Percentiles rank a stretch among this genome's conserved stretches.
Conservation (phyloP, 2,329 filamentous ascomycete genomes). For the Mariannaea sp. region DNA sequence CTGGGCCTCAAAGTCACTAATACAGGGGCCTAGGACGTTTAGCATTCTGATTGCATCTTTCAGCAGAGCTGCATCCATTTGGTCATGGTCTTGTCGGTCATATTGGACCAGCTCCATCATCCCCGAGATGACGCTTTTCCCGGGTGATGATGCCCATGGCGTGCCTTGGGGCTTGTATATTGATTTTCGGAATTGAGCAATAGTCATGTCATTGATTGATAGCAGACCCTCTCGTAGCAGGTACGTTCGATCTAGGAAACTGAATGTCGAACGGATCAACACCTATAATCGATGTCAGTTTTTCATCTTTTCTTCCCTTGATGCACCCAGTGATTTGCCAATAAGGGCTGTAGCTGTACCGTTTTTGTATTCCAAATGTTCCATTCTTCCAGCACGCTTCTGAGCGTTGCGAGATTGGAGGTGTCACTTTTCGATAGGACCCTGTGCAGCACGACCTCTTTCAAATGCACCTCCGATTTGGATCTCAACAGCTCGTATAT, state of each 20-base stretch:
- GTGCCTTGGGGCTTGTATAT: slow-evolving; percentile 47
- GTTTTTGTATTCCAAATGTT: slow-evolving; percentile 77
- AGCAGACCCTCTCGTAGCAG: slow-evolving; percentile 72
- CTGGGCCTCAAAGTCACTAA: slow-evolving; percentile 75
- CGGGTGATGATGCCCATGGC: slow-evolving; percentile 29
- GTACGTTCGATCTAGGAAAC: slow-evolving; percentile 90
- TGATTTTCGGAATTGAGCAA: slow-evolving; percentile 72
- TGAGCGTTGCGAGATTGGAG: slow-evolving; percentile 68
- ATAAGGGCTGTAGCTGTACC: too few species aligned
- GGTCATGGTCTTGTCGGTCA: slow-evolving; percentile 64
- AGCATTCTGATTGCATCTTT: slow-evolving; percentile 80
- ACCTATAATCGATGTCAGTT: slow-evolving; percentile 53
- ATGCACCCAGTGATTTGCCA: too few species aligned
- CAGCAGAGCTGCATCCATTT: slow-evolving; percentile 69
- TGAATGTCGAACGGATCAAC: slow-evolving; percentile 85
- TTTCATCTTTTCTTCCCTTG: too few species aligned
- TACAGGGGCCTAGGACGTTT: slow-evolving; percentile 82
- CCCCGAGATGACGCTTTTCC: slow-evolving; percentile 48
- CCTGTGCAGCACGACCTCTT: slow-evolving; percentile 59
- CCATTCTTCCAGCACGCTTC: slow-evolving; percentile 66
- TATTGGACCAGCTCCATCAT: slow-evolving; percentile 76
- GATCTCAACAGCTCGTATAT: slow-evolving; percentile 69
- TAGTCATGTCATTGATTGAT: slow-evolving; percentile 81
- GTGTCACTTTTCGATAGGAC: slow-evolving; percentile 56
- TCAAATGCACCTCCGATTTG: slow-evolving; percentile 71